Evolutionary conservation across 306 rosid species (phyloP).

Genomic region (Fragaria vesca): DNA sequence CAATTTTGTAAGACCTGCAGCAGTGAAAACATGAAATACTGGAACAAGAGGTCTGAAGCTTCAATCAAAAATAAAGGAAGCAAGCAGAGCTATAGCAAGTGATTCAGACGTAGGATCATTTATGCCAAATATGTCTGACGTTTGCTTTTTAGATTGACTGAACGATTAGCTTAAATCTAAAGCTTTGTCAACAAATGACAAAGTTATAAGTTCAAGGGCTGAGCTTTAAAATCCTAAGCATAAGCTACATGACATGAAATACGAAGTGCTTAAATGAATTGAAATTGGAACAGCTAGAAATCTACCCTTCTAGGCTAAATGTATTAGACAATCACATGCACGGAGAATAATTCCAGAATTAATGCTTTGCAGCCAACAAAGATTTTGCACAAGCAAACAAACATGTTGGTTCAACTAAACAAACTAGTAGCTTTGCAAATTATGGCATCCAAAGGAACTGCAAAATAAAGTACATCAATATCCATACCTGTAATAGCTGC

Average conservation of each 20-base stretch:
- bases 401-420: neutral
- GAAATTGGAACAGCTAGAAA: neutral
- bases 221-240: neutral
- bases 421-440: neutral
- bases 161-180: neutral
- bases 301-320: neutral
- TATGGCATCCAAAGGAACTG: slow-evolving; percentile 7
- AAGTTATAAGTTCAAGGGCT: neutral
- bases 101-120: neutral
- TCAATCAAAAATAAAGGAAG: neutral
- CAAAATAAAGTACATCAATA: neutral
- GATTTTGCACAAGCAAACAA: neutral
- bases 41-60: neutral
- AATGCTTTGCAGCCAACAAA: neutral
- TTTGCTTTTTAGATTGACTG: neutral
- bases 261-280: neutral
- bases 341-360: neutral
- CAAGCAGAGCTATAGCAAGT: neutral
- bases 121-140: neutral
- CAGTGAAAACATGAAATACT: slow-evolving; percentile 16
- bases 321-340: neutral
- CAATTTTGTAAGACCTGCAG: slow-evolving; percentile 64
- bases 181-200: neutral
- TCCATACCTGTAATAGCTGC: slow-evolving; percentile 53
- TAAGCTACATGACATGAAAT: neutral